Evolutionary conservation across 192 early-diverging fungal genomes (phyloP).

Genomic region (Entomortierella chlamydospora): DNA sequence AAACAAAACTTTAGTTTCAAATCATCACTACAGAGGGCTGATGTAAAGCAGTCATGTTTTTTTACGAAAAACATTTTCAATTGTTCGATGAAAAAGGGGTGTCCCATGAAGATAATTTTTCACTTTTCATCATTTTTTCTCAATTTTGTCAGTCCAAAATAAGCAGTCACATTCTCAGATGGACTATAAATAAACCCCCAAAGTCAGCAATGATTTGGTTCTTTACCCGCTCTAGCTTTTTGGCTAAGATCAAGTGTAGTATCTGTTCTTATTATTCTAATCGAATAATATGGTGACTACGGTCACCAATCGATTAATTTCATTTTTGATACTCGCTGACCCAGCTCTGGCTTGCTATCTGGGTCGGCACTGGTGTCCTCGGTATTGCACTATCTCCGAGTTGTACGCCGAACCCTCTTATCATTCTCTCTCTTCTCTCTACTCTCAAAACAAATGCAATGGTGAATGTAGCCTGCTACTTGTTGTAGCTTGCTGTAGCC

Average conservation of each 20-base stretch:
- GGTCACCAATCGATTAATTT: conserved; percentile 53
- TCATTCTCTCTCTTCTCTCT: conserved; percentile 1
- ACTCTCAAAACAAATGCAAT: not conserved
- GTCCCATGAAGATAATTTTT: no score
- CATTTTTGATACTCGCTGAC: conserved; percentile 44
- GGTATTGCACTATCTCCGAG: conserved; percentile 57
- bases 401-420: conserved; percentile 49
- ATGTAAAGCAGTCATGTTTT: no score
- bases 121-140: no score
- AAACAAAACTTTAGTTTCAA: no score
- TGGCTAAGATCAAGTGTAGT: conserved; percentile 94
- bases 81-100: no score
- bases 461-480: no score
- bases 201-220: conserved; percentile 4
- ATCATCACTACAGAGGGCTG: no score
- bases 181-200: conserved; percentile 7
- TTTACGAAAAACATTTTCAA: no score
- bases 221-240: conserved; percentile 81
- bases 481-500: no score
- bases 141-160: no score
- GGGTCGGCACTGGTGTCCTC: conserved; percentile 51
- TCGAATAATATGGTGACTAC: conserved; percentile 49
- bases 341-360: conserved; percentile 55
- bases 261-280: conserved; percentile 76
- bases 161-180: not conserved